Evolutionary conservation across 106 monocot genomes (phyloP).

Genomic region (Acorus calamus): DNA sequence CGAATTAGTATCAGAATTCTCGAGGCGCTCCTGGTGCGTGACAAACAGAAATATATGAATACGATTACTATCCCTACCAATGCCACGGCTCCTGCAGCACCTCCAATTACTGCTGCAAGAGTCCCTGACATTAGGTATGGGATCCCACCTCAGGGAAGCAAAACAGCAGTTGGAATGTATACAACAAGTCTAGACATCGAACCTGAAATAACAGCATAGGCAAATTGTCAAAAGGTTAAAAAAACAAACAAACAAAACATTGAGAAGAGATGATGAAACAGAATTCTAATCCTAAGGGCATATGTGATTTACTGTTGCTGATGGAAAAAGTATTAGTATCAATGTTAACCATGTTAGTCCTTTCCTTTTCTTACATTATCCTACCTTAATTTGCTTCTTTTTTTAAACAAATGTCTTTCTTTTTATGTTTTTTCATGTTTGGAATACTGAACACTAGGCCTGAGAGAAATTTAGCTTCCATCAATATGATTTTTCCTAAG

Average conservation of each 20-base stretch:
- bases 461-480: too few relatives aligned
- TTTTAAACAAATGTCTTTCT: too few relatives aligned
- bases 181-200: constrained; percentile 32
- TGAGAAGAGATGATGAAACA: background rate
- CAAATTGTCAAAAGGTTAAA: background rate
- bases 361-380: too few relatives aligned
- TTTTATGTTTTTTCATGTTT: too few relatives aligned
- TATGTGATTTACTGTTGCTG: too few relatives aligned
- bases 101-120: constrained; percentile 65
- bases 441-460: too few relatives aligned
- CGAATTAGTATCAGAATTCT: constrained; percentile 66
- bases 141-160: constrained; percentile 20
- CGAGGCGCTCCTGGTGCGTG: constrained; percentile 14
- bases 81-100: constrained; percentile 66
- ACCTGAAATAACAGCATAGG: constrained; percentile 11
- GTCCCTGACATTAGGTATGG: constrained; percentile 52
- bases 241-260: background rate
- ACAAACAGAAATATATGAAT: constrained; percentile 20
- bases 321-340: too few relatives aligned
- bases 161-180: constrained; percentile 5
- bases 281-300: background rate
- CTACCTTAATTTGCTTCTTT: too few relatives aligned
- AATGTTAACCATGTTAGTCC: too few relatives aligned
- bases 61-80: constrained; percentile 35
- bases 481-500: too few relatives aligned